Percentiles rank a stretch among this genome's conserved stretches.
phyloP scores from a whole-genome alignment of 768 basidiomycete species.

The Termitomyces titanicus region DNA sequence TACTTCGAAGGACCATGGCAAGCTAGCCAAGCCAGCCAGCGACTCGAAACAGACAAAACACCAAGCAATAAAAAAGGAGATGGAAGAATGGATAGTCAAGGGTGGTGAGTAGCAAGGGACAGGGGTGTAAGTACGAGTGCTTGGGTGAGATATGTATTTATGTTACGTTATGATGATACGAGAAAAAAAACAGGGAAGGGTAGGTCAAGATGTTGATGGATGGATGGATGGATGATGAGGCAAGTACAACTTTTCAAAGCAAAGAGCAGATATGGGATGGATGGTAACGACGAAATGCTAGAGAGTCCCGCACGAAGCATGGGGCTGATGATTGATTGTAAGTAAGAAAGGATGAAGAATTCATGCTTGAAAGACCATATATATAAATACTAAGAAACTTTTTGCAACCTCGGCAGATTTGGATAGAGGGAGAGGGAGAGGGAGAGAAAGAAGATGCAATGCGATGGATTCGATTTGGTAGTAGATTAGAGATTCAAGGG shows the following conservation, averaged over 20 bases:
- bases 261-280: background rate
- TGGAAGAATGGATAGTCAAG: background rate
- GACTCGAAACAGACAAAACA: too few species aligned
- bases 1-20: background rate
- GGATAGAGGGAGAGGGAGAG: background rate
- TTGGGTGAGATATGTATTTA: background rate
- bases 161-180: too few species aligned
- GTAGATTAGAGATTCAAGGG: slow-evolving; percentile 17
- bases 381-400: background rate
- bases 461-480: background rate
- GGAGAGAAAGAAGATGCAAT: background rate
- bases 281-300: background rate
- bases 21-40: too few species aligned
- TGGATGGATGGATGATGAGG: background rate
- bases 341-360: background rate
- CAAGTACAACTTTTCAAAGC: slow-evolving; percentile 10
- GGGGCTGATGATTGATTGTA: background rate
- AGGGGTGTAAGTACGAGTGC: too few species aligned
- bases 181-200: background rate
- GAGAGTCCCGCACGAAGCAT: background rate
- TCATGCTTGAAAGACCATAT: background rate
- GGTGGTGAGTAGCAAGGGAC: background rate
- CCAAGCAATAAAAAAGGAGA: background rate
- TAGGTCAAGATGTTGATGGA: too few species aligned
- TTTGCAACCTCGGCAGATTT: background rate